These are phyloP conservation scores for Mycena crocata DNA, from an alignment of 768 basidiomycete species.

Conservation along the genomic window DNA sequence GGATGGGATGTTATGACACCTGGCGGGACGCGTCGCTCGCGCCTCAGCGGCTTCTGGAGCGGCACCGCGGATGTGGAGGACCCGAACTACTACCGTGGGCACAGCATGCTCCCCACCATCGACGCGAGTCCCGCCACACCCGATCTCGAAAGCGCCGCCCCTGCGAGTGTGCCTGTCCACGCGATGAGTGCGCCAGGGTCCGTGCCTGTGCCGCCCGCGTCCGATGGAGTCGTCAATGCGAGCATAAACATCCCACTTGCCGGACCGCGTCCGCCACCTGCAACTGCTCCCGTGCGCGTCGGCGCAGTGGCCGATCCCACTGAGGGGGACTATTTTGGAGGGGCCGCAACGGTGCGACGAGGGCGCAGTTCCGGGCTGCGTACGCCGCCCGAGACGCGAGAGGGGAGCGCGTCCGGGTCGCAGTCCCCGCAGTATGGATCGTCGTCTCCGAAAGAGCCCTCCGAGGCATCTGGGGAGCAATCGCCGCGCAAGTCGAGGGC, in stretches of 20 bases:
- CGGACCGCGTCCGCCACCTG: conserved; percentile 30
- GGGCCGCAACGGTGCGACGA: background rate
- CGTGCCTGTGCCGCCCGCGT: too few relatives aligned
- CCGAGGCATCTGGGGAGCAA: background rate
- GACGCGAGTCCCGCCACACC: conserved; percentile 28
- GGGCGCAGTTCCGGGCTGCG: conserved; percentile 15
- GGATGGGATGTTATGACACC: conserved; percentile 53
- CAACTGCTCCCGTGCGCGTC: conserved; percentile 35
- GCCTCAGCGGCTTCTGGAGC: conserved; percentile 81
- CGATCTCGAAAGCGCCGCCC: background rate
- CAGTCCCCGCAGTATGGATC: conserved; percentile 11
- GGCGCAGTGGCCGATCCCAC: conserved; percentile 1
- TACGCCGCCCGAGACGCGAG: conserved; percentile 26
- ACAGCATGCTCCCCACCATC: conserved; percentile 24
- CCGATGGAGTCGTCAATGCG: too few relatives aligned
- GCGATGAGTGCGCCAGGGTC: background rate
- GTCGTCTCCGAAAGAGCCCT: background rate
- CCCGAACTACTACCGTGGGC: conserved; percentile 9
- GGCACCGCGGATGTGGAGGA: conserved; percentile 77
- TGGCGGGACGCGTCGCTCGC: conserved; percentile 63
- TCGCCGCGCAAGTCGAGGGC: background rate
- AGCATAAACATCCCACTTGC: too few relatives aligned
- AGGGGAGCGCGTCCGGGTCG: conserved; percentile 18
- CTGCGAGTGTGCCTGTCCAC: background rate
- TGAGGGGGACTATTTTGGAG: conserved; percentile 19